phyloP scores from a whole-genome alignment of 2,329 filamentous ascomycete species.

The Colletotrichum chrysophilum region DNA sequence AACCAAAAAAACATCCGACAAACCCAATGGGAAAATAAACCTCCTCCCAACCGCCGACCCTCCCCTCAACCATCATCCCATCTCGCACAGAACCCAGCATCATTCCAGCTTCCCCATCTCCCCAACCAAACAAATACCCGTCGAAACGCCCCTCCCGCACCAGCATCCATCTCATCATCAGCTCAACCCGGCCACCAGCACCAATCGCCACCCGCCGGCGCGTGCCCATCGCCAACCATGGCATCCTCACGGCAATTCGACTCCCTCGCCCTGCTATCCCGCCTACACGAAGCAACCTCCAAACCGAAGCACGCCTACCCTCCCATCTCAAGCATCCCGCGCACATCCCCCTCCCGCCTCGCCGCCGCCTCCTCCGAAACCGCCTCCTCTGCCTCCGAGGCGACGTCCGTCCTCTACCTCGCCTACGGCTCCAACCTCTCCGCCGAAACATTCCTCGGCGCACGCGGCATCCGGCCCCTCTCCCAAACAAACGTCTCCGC shows the following conservation, averaged over 20 bases:
- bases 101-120: background rate
- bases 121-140: background rate
- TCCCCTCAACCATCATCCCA: background rate
- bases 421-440: constrained; percentile 93
- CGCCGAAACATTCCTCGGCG: constrained; percentile 78
- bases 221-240: background rate
- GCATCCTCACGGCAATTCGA: background rate
- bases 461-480: constrained; percentile 79
- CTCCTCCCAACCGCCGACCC: background rate
- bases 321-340: constrained; percentile 35
- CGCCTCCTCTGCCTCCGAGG: constrained; percentile 21
- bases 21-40: background rate
- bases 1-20: background rate
- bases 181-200: background rate
- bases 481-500: constrained; percentile 83
- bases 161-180: background rate
- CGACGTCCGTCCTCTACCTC: constrained; percentile 72
- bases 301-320: constrained; percentile 26
- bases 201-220: background rate
- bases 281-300: background rate
- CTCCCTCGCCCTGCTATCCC: background rate
- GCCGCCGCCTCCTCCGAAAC: constrained; percentile 30
- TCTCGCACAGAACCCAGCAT: background rate
- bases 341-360: constrained; percentile 43
- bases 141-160: background rate